These are phyloP conservation scores for Dinochytrium kinnereticum DNA, from an alignment of 371 early-diverging fungal genomes.

Conservation along the genomic window DNA sequence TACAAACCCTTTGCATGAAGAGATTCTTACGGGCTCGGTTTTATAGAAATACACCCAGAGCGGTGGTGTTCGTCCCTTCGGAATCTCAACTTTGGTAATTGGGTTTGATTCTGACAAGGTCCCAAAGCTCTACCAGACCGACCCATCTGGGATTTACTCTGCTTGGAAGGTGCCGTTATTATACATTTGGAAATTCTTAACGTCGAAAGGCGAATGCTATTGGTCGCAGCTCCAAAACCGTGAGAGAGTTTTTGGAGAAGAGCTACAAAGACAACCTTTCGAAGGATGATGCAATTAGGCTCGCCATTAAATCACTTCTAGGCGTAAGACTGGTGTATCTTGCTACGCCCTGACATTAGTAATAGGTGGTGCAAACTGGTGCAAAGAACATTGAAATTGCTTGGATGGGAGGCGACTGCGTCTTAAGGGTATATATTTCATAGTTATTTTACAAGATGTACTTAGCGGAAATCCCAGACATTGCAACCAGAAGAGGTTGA, in stretches of 20 bases:
- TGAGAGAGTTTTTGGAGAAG: slow-evolving; percentile 97
- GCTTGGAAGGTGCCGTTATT: slow-evolving; percentile 83
- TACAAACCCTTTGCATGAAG: background rate
- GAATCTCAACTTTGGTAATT: slow-evolving; percentile 96
- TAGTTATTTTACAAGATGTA: background rate
- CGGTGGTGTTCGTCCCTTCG: slow-evolving; percentile 99
- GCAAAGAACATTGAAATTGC: slow-evolving; percentile 98
- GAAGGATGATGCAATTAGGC: slow-evolving; percentile 83
- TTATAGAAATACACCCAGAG: slow-evolving; percentile 97
- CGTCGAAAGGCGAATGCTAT: slow-evolving; percentile 82
- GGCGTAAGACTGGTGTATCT: slow-evolving; percentile 60
- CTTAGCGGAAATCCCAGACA: slow-evolving; percentile 42
- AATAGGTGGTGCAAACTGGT: slow-evolving; percentile 96
- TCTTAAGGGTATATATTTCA: slow-evolving; percentile 63
- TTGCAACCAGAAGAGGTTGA: slow-evolving; percentile 85
- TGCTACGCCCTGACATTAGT: background rate
- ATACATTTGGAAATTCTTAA: background rate
- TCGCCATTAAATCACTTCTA: slow-evolving; percentile 89
- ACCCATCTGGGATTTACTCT: slow-evolving; percentile 99
- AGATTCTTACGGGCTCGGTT: background rate
- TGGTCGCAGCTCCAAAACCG: slow-evolving; percentile 96
- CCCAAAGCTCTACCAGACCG: slow-evolving; percentile 97
- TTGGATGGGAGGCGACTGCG: slow-evolving; percentile 78
- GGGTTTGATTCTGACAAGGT: slow-evolving; percentile 83
- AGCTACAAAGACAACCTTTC: slow-evolving; percentile 87